Evolutionary conservation across 2,329 filamentous ascomycete species (phyloP).

Genomic region (Colletotrichum sp.): DNA sequence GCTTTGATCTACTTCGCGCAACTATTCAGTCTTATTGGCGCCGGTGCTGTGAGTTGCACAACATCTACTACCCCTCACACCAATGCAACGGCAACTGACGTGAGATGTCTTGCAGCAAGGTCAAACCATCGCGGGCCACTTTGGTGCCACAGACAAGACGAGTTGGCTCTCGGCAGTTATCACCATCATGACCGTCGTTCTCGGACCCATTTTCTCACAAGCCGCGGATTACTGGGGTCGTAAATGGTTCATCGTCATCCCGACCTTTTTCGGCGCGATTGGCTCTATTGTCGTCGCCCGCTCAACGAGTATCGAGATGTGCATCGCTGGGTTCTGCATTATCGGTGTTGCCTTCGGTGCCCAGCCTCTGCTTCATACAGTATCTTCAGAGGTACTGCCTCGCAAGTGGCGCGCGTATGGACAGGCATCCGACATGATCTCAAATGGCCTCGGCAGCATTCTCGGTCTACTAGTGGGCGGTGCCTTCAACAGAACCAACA

Average conservation of each 20-base stretch:
- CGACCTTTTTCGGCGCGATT: conserved; percentile 34
- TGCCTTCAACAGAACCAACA: conserved; percentile 33
- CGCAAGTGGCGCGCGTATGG: conserved; percentile 30
- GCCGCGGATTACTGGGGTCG: conserved; percentile 48
- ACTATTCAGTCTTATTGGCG: conserved; percentile 36
- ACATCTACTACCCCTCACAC: no score
- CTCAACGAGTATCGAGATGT: conserved; percentile 37
- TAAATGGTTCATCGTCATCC: conserved; percentile 41
- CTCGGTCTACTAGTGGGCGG: conserved; percentile 38
- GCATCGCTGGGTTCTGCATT: conserved; percentile 40
- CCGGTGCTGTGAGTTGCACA: conserved; percentile 31
- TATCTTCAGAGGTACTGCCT: conserved; percentile 42
- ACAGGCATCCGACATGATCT: conserved; percentile 36
- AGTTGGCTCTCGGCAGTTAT: conserved; percentile 40
- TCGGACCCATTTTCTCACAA: conserved; percentile 38
- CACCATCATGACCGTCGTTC: conserved; percentile 29
- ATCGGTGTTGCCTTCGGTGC: conserved; percentile 38
- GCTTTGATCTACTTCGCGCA: conserved; percentile 39
- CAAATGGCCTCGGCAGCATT: conserved; percentile 42
- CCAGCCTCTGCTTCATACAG: conserved; percentile 42
- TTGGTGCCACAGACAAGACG: conserved; percentile 24
- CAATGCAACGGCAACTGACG: not conserved
- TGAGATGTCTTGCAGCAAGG: conserved; percentile 31
- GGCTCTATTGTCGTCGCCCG: conserved; percentile 40
- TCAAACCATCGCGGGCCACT: conserved; percentile 32